phyloP scores from a whole-genome alignment of 2,329 filamentous ascomycete genomes.

The Diaporthe vaccinii region DNA sequence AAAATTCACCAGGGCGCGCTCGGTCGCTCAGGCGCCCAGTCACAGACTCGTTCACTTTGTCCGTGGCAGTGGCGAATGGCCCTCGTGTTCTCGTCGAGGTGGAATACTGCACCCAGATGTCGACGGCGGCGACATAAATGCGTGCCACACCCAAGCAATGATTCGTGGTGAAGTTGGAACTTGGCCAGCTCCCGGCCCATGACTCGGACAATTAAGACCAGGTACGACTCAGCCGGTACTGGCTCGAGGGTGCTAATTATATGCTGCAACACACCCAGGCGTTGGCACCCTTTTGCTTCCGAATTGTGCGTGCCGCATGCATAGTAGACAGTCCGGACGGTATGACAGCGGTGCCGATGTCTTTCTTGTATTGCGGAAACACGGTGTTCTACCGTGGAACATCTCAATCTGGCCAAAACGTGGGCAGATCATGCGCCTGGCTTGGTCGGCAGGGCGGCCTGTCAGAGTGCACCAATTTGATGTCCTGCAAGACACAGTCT shows the following conservation, averaged over 20 bases:
- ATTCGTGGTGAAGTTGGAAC: slow-evolving; percentile 32
- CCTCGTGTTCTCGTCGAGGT: neutral
- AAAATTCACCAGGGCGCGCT: neutral
- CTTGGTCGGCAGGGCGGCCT: slow-evolving; percentile 10
- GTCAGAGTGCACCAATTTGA: slow-evolving; percentile 9
- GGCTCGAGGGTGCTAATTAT: slow-evolving; percentile 36
- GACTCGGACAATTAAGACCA: slow-evolving; percentile 33
- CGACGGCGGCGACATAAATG: slow-evolving; percentile 6
- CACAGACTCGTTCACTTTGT: neutral
- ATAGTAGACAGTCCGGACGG: neutral
- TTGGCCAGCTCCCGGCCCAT: slow-evolving; percentile 32
- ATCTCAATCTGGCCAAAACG: slow-evolving; percentile 24
- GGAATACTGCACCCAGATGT: slow-evolving; percentile 5
- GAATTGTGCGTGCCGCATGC: neutral
- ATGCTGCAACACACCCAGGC: slow-evolving; percentile 29
- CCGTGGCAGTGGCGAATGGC: neutral
- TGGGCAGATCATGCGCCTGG: slow-evolving; percentile 27
- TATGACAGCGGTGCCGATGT: slow-evolving; percentile 13
- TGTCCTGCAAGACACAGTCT: slow-evolving; percentile 19
- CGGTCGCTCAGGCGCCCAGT: neutral
- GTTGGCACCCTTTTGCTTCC: slow-evolving; percentile 21
- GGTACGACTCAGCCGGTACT: slow-evolving; percentile 36
- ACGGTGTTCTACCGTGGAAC: slow-evolving; percentile 20
- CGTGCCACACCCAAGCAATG: slow-evolving; percentile 8
- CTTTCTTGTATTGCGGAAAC: neutral